Base-by-base conservation (phyloP, 2,329 filamentous ascomycete species). In the Juglanconis juglandina region DNA sequence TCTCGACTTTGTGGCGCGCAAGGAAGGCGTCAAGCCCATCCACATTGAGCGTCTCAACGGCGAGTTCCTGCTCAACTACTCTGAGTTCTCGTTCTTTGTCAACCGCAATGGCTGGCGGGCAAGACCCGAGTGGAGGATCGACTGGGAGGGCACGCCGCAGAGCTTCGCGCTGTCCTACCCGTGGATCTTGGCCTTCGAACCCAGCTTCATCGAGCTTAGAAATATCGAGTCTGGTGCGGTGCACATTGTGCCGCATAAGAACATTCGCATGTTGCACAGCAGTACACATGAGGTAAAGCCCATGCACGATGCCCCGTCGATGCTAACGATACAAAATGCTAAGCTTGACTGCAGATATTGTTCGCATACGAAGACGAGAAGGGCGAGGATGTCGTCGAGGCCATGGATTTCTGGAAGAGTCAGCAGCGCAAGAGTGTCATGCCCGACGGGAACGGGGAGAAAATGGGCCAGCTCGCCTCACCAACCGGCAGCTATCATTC, bases 61-160 rank as follows among this genome's bases (percentile, higher is more conserved):
- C 73, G 95, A 99, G 72, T 99, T 99, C 81, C 76, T 99, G 67
- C 87, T 99, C 65, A 98, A 97, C 76, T 99, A 99, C 77, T 95
- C 92, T 4, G 95, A 99, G 73, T 99, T 97, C 76, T 96, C 92
- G 11, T 99, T 99, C 85, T 99, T 98, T 70, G 95, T 99, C 72
- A 98, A 99, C 76, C 87, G 95, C 69, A 98, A 99, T 73, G 95
- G 95, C 42, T 99, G 95, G 95, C 87, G 95, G 64, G 94, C 94
- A 57, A 85, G 93, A 69, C 92, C 93, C 5, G 95, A 99, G 75
- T 99, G 95, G 95, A 88, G 90, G 69, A 96, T 99, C 71, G 90
- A 94, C 65, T 99, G 95, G 95, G 95, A 99, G 78, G 95, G 95
- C 59, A 91, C 87, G 49, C 95, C 95, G 46, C 89, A 92, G 69